Conservation (phyloP, 257 asterid species). For the Solanum bukasovii region DNA sequence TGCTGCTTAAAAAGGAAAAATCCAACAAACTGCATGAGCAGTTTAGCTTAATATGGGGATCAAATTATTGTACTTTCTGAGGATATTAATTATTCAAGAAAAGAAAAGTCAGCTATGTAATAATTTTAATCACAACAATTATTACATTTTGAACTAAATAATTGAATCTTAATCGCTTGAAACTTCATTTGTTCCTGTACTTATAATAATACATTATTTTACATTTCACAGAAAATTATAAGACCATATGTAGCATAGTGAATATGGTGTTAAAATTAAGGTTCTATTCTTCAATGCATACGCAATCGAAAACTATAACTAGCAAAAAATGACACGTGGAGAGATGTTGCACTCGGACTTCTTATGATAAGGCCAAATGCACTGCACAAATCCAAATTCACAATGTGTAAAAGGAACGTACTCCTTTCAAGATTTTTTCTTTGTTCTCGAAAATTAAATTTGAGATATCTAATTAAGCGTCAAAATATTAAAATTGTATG, state of each 20-base stretch:
- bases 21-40: background rate
- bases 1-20: background rate
- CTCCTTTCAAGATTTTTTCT: background rate
- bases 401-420: background rate
- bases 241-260: background rate
- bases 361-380: no score
- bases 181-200: background rate
- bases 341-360: background rate
- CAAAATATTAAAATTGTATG: background rate
- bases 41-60: background rate
- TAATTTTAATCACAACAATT: background rate
- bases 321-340: background rate
- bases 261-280: background rate
- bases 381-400: no score
- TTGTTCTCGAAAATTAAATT: background rate
- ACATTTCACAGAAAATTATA: background rate
- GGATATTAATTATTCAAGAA: background rate
- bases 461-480: background rate
- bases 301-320: background rate
- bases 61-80: background rate
- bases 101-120: background rate
- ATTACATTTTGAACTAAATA: background rate
- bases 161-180: background rate
- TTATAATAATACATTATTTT: background rate
- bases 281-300: background rate